Evolutionary conservation across 2,329 filamentous ascomycete genomes (phyloP), one percentile per base, ranked within the genome.

Genomic region (Triangularia verruculosa): DNA sequence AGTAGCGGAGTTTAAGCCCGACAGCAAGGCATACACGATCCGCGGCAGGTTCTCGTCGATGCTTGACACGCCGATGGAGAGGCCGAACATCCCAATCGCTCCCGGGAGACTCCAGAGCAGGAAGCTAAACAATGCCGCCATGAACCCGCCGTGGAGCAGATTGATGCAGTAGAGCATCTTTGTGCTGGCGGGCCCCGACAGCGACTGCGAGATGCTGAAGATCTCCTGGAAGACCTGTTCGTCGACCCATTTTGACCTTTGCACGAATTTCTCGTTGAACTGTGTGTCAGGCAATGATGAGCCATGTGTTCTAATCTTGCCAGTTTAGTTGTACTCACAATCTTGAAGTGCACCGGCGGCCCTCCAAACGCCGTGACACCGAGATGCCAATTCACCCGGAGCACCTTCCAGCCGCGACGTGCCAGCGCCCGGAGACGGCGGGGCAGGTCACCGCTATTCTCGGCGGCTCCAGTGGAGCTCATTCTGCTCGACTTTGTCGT

Each of bases 111-210:
- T 85, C 88, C 89, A 92, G 0, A 89, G 71, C 0, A 88, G 65
- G 66, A 92, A 89, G 0, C 78, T 81, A 1, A 89, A 67, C 1
- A 89, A 7, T 0, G 87, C 89, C 0, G 82, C 77, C 2, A 83
- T 61, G 4, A 88, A 77, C 0, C 88, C 88, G 9, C 82, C 82
- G 64, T 86, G 87, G 9, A 91, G 82, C 22, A 89, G 74, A 34
- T 86, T 85, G 43, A 92, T 85, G 64, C 84, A 89, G 65, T 89
- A 91, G 0, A 86, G 72, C 84, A 92, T 89, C 72, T 92, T 92
- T 1, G 89, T 91, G 67, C 85, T 89, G 0, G 70, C 89, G 0
- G 89, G 89, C 0, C 89, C 89, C 0, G 86, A 86, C 1, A 91
- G 78, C 1, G 86, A 86, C 75, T 92, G 89, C n/a, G 82, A 85